phyloP scores from a whole-genome alignment of 805 yeast species.

The Metschnikowia picachoensis region DNA sequence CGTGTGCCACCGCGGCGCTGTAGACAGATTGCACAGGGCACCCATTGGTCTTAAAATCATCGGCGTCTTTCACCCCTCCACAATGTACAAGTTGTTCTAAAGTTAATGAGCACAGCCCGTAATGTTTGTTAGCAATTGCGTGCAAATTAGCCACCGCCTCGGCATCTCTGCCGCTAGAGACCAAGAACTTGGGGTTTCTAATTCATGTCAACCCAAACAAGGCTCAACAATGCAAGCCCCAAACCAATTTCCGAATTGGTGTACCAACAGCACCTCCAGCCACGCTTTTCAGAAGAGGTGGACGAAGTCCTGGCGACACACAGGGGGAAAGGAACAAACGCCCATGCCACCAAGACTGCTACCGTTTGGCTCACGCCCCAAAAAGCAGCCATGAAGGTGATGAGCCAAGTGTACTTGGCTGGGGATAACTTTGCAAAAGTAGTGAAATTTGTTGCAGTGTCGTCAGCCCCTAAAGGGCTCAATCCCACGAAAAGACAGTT shows the following conservation, averaged over 20 bases:
- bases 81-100: conserved; percentile 11
- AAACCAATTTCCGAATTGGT: conserved; percentile 11
- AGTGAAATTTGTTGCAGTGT: conserved; percentile 51
- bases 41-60: background rate
- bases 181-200: conserved; percentile 13
- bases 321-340: conserved; percentile 40
- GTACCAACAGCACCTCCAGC: conserved; percentile 15
- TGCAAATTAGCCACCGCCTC: conserved; percentile 11
- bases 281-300: conserved; percentile 7
- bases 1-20: conserved; percentile 1
- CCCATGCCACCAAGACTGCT: conserved; percentile 52
- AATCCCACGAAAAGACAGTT: conserved; percentile 47
- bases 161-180: conserved; percentile 10
- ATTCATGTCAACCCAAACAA: conserved; percentile 3
- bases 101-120: conserved; percentile 13
- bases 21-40: background rate
- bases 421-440: conserved; percentile 54
- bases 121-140: conserved; percentile 12
- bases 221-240: conserved; percentile 5
- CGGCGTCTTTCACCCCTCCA: conserved; percentile 12
- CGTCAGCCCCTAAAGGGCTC: conserved; percentile 48
- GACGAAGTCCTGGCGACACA: conserved; percentile 26
- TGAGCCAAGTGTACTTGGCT: conserved; percentile 45
- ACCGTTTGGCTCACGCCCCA: conserved; percentile 65
- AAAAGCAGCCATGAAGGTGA: conserved; percentile 44